Conservation (phyloP, 2,329 filamentous ascomycete genomes). For the Sporothrix pseudoabietina region DNA sequence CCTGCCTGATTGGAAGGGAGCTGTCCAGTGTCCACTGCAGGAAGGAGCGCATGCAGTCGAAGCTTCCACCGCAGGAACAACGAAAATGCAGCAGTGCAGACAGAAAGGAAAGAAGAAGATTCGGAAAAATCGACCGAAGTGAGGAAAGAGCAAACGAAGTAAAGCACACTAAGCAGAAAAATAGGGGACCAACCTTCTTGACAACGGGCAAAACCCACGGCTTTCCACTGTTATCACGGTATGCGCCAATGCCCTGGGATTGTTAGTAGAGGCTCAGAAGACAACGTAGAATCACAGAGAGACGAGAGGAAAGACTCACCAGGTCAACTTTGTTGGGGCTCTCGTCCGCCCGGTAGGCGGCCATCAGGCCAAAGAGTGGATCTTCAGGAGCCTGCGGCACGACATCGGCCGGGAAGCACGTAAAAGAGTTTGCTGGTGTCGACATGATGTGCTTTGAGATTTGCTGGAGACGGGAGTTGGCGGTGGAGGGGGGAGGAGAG, state of each 20-base stretch:
- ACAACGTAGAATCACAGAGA: background rate
- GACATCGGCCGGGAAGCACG: slow-evolving; percentile 72
- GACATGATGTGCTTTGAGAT: slow-evolving; percentile 73
- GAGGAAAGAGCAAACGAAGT: background rate
- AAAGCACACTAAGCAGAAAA: background rate
- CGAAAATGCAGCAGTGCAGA: background rate
- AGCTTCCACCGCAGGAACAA: slow-evolving; percentile 7
- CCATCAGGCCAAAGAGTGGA: slow-evolving; percentile 89
- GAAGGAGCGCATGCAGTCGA: slow-evolving; percentile 27
- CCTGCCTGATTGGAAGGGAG: slow-evolving; percentile 22
- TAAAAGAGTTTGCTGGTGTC: slow-evolving; percentile 49
- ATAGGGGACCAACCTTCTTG: slow-evolving; percentile 71
- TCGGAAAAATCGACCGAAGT: slow-evolving; percentile 8
- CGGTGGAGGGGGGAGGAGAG: slow-evolving; percentile 27
- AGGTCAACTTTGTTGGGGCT: slow-evolving; percentile 85
- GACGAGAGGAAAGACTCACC: slow-evolving; percentile 54
- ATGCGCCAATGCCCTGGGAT: slow-evolving; percentile 76
- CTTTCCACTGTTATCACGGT: slow-evolving; percentile 92
- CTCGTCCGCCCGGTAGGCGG: slow-evolving; percentile 79
- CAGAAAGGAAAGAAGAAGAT: background rate
- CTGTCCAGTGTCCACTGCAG: slow-evolving; percentile 18
- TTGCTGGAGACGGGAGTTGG: slow-evolving; percentile 56
- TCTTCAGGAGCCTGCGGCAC: slow-evolving; percentile 94
- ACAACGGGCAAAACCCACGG: slow-evolving; percentile 97
- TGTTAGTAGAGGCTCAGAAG: background rate